Evolutionary conservation across 441 rosid genomes (phyloP).

Genomic region (Kokia cookei): DNA sequence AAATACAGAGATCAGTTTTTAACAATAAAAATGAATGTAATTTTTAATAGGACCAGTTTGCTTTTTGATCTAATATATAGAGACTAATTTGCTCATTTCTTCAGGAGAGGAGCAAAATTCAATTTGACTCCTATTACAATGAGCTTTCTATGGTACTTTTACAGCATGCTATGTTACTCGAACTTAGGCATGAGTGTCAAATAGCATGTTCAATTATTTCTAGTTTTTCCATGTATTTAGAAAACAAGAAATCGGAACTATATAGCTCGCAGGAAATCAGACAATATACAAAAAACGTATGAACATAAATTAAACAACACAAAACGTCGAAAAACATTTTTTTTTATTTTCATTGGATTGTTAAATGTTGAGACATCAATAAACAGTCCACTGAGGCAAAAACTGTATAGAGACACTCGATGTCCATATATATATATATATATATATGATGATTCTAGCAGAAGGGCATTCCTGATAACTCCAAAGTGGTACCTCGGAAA

Average conservation of each 20-base stretch:
- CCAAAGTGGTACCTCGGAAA: not conserved
- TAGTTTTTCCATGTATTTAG: not conserved
- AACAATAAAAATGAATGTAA: too few species aligned
- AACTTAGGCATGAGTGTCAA: not conserved
- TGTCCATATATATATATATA: not conserved
- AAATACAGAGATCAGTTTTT: too few species aligned
- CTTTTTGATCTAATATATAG: too few species aligned
- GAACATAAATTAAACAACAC: not conserved
- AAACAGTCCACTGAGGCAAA: not conserved
- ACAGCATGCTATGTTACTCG: not conserved
- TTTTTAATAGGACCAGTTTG: too few species aligned
- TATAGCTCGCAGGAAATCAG: not conserved
- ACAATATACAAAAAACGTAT: not conserved
- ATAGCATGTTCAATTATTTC: not conserved
- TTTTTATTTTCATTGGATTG: not conserved
- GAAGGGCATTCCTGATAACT: not conserved
- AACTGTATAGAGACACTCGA: not conserved
- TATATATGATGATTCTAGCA: not conserved
- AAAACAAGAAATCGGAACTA: not conserved
- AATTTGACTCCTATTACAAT: too few species aligned
- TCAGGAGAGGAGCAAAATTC: too few species aligned
- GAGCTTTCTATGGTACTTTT: too few species aligned
- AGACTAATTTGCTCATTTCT: too few species aligned
- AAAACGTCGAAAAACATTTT: not conserved
- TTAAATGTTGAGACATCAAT: not conserved